Conservation (phyloP, 2,329 filamentous ascomycete genomes). For the Pestalotiopsis fici region DNA sequence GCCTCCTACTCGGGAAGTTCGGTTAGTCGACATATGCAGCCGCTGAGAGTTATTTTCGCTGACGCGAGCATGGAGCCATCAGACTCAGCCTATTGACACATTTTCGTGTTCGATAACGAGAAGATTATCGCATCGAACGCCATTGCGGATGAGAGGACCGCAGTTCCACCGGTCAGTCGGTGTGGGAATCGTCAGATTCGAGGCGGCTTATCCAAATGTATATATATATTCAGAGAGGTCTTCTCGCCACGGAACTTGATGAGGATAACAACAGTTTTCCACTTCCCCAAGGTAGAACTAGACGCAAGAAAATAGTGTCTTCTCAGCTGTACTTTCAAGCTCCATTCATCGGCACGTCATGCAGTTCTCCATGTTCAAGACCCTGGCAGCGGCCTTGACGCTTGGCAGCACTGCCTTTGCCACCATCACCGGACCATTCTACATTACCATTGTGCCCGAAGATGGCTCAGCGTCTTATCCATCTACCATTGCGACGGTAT, state of each 20-base stretch:
- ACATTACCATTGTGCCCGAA: constrained; percentile 3
- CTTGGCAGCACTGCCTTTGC: not conserved
- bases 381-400: not conserved
- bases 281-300: not conserved
- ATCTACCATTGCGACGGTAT: constrained; percentile 3
- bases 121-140: not conserved
- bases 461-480: constrained; percentile 2
- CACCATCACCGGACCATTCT: constrained; percentile 4
- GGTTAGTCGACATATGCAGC: not conserved
- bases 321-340: not conserved
- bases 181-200: not conserved
- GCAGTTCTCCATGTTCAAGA: not conserved
- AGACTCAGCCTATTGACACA: not conserved
- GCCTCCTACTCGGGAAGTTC: not conserved
- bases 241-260: not conserved
- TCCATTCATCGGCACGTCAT: not conserved
- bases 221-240: not conserved
- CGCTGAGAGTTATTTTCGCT: not conserved
- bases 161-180: not conserved
- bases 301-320: not conserved
- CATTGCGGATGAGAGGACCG: constrained; percentile 2
- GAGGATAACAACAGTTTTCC: not conserved
- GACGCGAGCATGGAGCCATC: not conserved
- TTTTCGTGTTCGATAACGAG: not conserved
- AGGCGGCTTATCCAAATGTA: not conserved